Evolutionary conservation across 371 early-diverging fungal genomes (phyloP).

Genomic region (Conidiobolus coronatus): DNA sequence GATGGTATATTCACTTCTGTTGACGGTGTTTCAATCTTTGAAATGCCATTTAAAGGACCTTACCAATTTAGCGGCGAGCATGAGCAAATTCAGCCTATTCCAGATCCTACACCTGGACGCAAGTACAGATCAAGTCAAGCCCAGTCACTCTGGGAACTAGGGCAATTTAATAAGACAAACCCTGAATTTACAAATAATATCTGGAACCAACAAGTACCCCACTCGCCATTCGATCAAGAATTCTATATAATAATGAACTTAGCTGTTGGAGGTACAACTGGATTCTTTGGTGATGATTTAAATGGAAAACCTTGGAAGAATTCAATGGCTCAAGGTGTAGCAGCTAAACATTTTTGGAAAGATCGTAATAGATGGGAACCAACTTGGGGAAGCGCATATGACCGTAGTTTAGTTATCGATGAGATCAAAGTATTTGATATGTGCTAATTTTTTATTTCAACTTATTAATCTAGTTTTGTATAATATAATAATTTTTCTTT

Average conservation of each 20-base stretch:
- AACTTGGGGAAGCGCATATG: conserved; percentile 16
- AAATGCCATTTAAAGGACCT: too few species aligned
- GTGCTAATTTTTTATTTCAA: too few species aligned
- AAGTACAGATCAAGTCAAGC: too few species aligned
- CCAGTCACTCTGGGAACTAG: conserved; percentile 15
- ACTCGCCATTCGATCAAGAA: conserved; percentile 32
- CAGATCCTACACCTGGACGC: too few species aligned
- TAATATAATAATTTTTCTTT: too few species aligned
- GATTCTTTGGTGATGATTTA: conserved; percentile 28
- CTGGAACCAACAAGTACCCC: conserved; percentile 25
- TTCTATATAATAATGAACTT: conserved; percentile 38
- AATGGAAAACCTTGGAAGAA: conserved; percentile 13
- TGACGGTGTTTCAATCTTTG: conserved; percentile 13
- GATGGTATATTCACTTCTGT: conserved; percentile 29
- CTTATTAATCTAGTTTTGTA: too few species aligned
- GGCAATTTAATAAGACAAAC: conserved; percentile 14
- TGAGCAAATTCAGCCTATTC: too few species aligned
- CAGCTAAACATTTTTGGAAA: conserved; percentile 22
- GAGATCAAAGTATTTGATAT: too few species aligned
- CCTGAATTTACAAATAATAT: conserved; percentile 20
- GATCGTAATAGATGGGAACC: conserved; percentile 21
- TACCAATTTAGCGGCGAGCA: too few species aligned
- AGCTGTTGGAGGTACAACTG: conserved; percentile 38
- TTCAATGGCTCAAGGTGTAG: conserved; percentile 4
- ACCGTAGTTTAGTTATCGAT: too few species aligned